Percentiles rank a stretch among this genome's conserved stretches.
Evolutionary conservation across 352 stramenopile genomes (phyloP).

Genomic region (Globisporangium spinosum): DNA sequence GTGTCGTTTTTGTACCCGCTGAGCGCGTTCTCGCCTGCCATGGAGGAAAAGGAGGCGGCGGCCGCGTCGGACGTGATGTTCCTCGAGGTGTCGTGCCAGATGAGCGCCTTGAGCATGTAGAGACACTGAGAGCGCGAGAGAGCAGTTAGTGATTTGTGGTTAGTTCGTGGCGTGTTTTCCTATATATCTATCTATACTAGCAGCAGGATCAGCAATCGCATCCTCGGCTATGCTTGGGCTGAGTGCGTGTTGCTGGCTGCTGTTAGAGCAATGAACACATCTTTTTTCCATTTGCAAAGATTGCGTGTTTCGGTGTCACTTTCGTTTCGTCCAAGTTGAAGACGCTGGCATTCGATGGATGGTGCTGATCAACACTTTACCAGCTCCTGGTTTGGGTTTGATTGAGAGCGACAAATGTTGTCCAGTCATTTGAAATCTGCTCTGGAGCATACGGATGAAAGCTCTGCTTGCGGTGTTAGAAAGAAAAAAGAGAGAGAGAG

Average conservation of each 20-base stretch:
- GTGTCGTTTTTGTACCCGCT: slow-evolving; percentile 86
- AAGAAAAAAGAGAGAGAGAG: no score
- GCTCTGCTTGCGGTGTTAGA: no score
- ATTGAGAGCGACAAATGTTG: not conserved
- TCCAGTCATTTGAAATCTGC: not conserved
- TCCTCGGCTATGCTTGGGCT: not conserved
- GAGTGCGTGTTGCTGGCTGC: not conserved
- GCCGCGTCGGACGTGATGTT: slow-evolving; percentile 52
- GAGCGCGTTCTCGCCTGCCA: slow-evolving; percentile 62
- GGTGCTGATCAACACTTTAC: not conserved
- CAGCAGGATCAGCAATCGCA: not conserved
- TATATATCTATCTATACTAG: slow-evolving; percentile 17
- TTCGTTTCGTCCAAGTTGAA: not conserved
- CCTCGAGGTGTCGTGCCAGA: slow-evolving; percentile 75
- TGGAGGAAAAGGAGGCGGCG: slow-evolving; percentile 29
- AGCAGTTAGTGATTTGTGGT: slow-evolving; percentile 9
- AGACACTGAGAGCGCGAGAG: not conserved
- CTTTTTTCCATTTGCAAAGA: not conserved
- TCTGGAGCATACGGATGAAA: no score
- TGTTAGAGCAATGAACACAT: not conserved
- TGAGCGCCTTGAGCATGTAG: slow-evolving; percentile 44
- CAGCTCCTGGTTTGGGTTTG: not conserved
- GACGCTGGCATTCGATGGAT: no score
- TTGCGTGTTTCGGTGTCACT: not conserved
- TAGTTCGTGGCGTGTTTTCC: slow-evolving; percentile 10